Evolutionary conservation across 1,139 yeast species (phyloP).

Genomic region (Suhomyces bokatorum): DNA sequence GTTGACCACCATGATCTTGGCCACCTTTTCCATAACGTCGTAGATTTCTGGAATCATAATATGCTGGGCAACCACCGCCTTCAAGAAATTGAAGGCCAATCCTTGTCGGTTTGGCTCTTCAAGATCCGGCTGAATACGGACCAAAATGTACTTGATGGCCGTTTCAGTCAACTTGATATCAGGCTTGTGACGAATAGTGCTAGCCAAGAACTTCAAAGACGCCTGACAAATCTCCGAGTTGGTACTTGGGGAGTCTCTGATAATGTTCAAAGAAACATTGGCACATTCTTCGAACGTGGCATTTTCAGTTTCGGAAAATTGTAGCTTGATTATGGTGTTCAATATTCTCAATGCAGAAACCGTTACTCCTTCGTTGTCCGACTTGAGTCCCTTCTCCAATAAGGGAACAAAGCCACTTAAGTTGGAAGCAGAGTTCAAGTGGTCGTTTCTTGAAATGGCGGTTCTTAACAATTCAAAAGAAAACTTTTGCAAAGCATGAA

Average conservation of each 20-base stretch:
- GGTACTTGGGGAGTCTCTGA: slow-evolving; percentile 77
- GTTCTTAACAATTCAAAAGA: slow-evolving; percentile 76
- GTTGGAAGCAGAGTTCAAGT: slow-evolving; percentile 58
- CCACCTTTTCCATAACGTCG: slow-evolving; percentile 80
- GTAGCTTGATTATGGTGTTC: slow-evolving; percentile 58
- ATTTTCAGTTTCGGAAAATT: slow-evolving; percentile 58
- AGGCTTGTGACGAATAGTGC: slow-evolving; percentile 68
- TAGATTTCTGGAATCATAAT: slow-evolving; percentile 84
- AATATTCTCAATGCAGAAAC: slow-evolving; percentile 68
- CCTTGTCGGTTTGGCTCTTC: slow-evolving; percentile 92
- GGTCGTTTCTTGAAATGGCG: slow-evolving; percentile 61
- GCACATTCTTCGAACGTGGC: slow-evolving; percentile 58
- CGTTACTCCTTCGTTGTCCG: slow-evolving; percentile 75
- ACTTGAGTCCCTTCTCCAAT: slow-evolving; percentile 56
- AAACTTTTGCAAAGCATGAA: slow-evolving; percentile 68
- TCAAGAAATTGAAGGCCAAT: slow-evolving; percentile 79
- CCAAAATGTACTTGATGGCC: slow-evolving; percentile 73
- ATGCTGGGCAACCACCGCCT: slow-evolving; percentile 71
- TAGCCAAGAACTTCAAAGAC: slow-evolving; percentile 70
- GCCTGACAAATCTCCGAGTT: slow-evolving; percentile 82
- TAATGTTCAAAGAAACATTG: slow-evolving; percentile 61
- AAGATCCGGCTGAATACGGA: slow-evolving; percentile 81
- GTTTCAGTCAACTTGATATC: slow-evolving; percentile 67
- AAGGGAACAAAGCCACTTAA: slow-evolving; percentile 76
- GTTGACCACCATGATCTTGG: slow-evolving; percentile 87